Evolutionary conservation across 106 monocot genomes (phyloP), one percentile per base, ranked within the genome.

Genomic region (Allium cepa): DNA sequence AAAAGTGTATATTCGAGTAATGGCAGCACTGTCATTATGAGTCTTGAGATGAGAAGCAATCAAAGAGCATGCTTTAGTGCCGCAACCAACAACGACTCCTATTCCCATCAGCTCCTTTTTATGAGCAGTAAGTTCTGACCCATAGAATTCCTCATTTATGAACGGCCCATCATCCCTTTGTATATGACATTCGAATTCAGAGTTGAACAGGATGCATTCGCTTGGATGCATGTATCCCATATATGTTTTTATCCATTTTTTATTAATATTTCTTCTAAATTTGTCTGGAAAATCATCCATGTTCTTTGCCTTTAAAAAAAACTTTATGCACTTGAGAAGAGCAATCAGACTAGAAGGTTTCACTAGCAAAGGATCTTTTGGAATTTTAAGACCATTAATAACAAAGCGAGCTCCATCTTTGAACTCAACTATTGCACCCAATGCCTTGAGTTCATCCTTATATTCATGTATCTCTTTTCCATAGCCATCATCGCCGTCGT

Each of bases 181-280:
- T 26, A 69, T 56, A 12, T n/a, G 12, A 15, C 56, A 1, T 8
- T 69, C 68, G 28, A 53, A 55, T 11, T 69, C 56, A 4, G 68
- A 46, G 46, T 56, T 13, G 46, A 56, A 69, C 7, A 69, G 45
- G 46, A 69, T 56, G 56, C 68, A 69, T 36, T 69, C 56, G 7
- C 26, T 26, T 1, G 22, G 83, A 48, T 3, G 53, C 17, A 56
- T 75, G 60, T 49, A 12, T 17, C 71, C 59, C 72, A 67, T 17
- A 49, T 11, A 6, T 77, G 84, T 72, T 36, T 88, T 63, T 81
- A 69, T 49, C 87, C 80, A 88, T 9, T 70, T 81, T 49, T 70
- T 81, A 48, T 56, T 51, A 7, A 83, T 72, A 5, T 17, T 74
- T 46, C 13, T 53, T 11, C 50, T 8, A 55, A 81, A 81, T 3